phyloP scores from a whole-genome alignment of 371 early-diverging fungal species.

The Haplosporangium sp. region DNA sequence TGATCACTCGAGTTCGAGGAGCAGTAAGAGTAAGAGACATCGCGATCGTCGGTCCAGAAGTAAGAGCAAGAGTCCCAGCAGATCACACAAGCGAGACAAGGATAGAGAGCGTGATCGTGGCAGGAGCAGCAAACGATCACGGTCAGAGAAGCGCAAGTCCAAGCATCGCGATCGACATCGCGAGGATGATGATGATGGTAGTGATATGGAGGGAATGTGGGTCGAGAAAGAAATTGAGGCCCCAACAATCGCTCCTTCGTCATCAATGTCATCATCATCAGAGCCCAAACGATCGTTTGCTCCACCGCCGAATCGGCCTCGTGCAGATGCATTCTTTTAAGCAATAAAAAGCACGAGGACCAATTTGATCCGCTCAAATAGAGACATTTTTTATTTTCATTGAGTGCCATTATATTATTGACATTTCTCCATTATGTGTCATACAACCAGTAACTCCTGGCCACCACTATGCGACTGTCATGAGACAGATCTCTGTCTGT shows the following conservation, averaged over 20 bases:
- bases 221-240: conserved; percentile 53
- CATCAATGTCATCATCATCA: not conserved
- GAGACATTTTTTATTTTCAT: too few relatives aligned
- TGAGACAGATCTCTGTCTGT: too few relatives aligned
- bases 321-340: conserved; percentile 6
- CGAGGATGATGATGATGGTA: conserved; percentile 17
- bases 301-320: not conserved
- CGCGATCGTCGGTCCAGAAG: conserved; percentile 23
- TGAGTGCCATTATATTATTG: too few relatives aligned
- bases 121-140: conserved; percentile 21
- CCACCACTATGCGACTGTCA: too few relatives aligned
- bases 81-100: conserved; percentile 31
- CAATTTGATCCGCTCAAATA: too few relatives aligned
- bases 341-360: not conserved
- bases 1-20: conserved; percentile 3
- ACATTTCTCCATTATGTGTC: too few relatives aligned
- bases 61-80: conserved; percentile 20
- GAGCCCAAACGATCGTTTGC: not conserved
- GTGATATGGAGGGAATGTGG: conserved; percentile 53
- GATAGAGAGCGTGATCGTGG: conserved; percentile 40
- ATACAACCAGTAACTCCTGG: too few relatives aligned
- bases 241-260: not conserved
- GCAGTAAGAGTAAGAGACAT: conserved; percentile 10
- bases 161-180: conserved; percentile 10
- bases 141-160: conserved; percentile 20